Conservation (phyloP, 371 early-diverging fungal species). For the Mucor indicus region DNA sequence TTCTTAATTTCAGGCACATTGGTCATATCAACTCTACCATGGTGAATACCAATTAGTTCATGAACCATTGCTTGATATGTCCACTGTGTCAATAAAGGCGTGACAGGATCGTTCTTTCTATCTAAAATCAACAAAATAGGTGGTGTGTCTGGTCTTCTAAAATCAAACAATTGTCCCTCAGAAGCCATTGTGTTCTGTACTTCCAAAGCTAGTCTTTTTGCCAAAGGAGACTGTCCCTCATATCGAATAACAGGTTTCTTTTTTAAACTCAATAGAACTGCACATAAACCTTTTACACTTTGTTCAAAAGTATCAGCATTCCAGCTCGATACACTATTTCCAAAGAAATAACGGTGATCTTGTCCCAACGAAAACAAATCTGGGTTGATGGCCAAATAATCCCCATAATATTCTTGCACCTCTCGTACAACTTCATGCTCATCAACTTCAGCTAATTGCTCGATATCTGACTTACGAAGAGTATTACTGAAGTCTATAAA, state of each 20-base stretch:
- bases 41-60: constrained; percentile 89
- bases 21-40: constrained; percentile 91
- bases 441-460: constrained; percentile 93
- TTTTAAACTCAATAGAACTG: constrained; percentile 81
- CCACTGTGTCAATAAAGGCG: constrained; percentile 97
- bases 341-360: constrained; percentile 65
- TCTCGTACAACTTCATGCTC: constrained; percentile 91
- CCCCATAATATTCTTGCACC: constrained; percentile 94
- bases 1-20: constrained; percentile 76
- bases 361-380: constrained; percentile 84
- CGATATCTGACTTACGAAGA: constrained; percentile 83
- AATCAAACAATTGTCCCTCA: constrained; percentile 83
- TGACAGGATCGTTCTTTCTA: constrained; percentile 95
- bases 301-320: constrained; percentile 70
- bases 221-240: constrained; percentile 75
- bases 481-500: constrained; percentile 84
- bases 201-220: constrained; percentile 79
- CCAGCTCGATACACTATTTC: constrained; percentile 70
- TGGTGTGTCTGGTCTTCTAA: constrained; percentile 75
- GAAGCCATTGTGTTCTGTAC: constrained; percentile 74
- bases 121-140: constrained; percentile 92
- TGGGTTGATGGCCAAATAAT: constrained; percentile 82
- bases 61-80: constrained; percentile 99
- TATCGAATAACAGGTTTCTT: constrained; percentile 91
- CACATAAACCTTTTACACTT: constrained; percentile 73